Conservation (phyloP, 192 early-diverging fungal species). For the Backusella tarrabulga region DNA sequence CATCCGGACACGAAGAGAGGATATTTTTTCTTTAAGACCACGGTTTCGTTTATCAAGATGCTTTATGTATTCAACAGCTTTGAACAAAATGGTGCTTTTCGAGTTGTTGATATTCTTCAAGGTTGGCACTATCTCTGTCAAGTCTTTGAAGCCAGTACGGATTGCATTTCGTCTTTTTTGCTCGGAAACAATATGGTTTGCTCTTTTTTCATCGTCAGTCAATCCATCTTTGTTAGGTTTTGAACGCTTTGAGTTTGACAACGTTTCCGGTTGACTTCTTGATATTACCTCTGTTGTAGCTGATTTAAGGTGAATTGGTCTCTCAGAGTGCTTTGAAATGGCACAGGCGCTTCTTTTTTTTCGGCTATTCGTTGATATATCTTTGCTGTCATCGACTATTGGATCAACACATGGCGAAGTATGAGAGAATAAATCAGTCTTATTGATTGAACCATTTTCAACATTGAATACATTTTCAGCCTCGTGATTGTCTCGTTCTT, state of each 20-base stretch:
- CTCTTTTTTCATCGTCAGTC: conserved; percentile 69
- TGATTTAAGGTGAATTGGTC: neutral
- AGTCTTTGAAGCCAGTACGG: conserved; percentile 84
- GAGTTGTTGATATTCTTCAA: conserved; percentile 67
- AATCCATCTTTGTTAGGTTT: conserved; percentile 49
- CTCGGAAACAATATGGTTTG: conserved; percentile 73
- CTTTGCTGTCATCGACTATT: neutral
- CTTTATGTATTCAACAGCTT: conserved; percentile 65
- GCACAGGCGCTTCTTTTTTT: neutral
- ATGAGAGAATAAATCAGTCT: neutral
- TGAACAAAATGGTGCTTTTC: conserved; percentile 68
- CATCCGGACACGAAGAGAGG: conserved; percentile 12
- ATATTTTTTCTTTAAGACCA: conserved; percentile 17
- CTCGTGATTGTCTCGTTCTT: conserved; percentile 4
- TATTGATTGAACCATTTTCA: neutral
- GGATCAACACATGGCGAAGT: neutral
- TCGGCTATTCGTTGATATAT: neutral
- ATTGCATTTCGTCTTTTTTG: conserved; percentile 73
- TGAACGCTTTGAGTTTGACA: neutral
- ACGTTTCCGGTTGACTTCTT: neutral
- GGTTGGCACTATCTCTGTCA: conserved; percentile 85
- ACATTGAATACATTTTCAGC: neutral
- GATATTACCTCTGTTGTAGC: neutral
- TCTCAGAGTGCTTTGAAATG: neutral
- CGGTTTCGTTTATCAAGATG: conserved; percentile 58